Evolutionary conservation across 768 basidiomycete species (phyloP).

Genomic region (Trametes meyenii): DNA sequence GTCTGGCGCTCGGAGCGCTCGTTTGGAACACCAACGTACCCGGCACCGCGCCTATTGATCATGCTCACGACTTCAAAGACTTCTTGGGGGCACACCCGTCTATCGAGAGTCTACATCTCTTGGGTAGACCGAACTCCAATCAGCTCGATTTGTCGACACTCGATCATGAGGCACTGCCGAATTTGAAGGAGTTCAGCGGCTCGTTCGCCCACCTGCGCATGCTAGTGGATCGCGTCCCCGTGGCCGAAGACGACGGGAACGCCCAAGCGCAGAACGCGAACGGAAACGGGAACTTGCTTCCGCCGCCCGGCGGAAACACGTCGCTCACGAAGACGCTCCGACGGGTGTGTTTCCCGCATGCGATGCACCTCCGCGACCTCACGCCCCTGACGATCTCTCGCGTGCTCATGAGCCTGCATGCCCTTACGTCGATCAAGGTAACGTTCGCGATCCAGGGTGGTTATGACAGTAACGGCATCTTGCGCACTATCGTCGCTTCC

Average conservation of each 20-base stretch:
- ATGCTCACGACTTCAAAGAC: slow-evolving; percentile 60
- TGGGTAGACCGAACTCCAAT: slow-evolving; percentile 44
- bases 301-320: slow-evolving; percentile 34
- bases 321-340: slow-evolving; percentile 42
- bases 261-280: slow-evolving; percentile 13
- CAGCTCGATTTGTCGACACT: slow-evolving; percentile 56
- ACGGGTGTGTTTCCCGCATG: slow-evolving; percentile 63
- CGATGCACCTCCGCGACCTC: slow-evolving; percentile 67
- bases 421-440: slow-evolving; percentile 61
- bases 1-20: slow-evolving; percentile 66
- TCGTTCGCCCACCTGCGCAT: slow-evolving; percentile 68
- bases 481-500: slow-evolving; percentile 65
- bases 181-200: slow-evolving; percentile 64
- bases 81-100: slow-evolving; percentile 70
- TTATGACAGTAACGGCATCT: slow-evolving; percentile 71
- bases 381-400: slow-evolving; percentile 63
- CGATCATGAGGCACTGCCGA: slow-evolving; percentile 46
- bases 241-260: background rate
- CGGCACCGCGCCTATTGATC: slow-evolving; percentile 42
- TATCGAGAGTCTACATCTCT: slow-evolving; percentile 38
- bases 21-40: slow-evolving; percentile 52
- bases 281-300: slow-evolving; percentile 12
- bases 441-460: slow-evolving; percentile 67
- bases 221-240: slow-evolving; percentile 42
- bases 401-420: slow-evolving; percentile 58